These are phyloP conservation scores for Daldinia childiae DNA, from an alignment of 495 filamentous ascomycete species.

Conservation along the genomic window DNA sequence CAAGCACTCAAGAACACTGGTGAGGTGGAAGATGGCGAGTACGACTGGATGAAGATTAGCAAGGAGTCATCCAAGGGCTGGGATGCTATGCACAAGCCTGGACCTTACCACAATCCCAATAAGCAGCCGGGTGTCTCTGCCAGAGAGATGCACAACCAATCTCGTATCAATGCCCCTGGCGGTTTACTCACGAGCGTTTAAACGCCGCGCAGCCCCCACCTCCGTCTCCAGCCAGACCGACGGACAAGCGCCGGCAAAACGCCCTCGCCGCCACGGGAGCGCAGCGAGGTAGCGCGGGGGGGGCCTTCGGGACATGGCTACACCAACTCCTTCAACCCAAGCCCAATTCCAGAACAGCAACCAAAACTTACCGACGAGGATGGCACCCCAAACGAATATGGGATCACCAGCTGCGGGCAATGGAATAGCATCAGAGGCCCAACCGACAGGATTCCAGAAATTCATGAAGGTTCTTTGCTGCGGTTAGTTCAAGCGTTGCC, in stretches of 20 bases:
- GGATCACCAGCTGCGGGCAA: constrained; percentile 57
- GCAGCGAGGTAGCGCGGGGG: constrained; percentile 75
- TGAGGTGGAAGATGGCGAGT: constrained; percentile 97
- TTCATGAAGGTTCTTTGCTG: constrained; percentile 86
- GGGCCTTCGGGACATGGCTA: constrained; percentile 75
- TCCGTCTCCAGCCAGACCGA: constrained; percentile 84
- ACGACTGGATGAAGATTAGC: constrained; percentile 99
- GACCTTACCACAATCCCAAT: constrained; percentile 79
- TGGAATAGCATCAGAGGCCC: constrained; percentile 55
- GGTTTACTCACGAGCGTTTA: constrained; percentile 88
- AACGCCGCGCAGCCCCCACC: constrained; percentile 94
- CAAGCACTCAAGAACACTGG: constrained; percentile 94
- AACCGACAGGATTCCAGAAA: constrained; percentile 71
- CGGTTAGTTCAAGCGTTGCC: constrained; percentile 61
- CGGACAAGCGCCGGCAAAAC: constrained; percentile 86
- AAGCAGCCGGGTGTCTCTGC: constrained; percentile 77
- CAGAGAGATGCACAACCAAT: constrained; percentile 76
- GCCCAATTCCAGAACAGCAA: constrained; percentile 92
- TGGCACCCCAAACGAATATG: constrained; percentile 64
- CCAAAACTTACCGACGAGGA: constrained; percentile 78
- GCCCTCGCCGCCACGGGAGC: constrained; percentile 72
- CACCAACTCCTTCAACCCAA: constrained; percentile 83
- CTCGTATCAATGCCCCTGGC: constrained; percentile 67
- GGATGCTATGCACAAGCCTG: constrained; percentile 91
- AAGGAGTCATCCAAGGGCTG: constrained; percentile 82